Evolutionary conservation across 345 rosid species (phyloP).

Genomic region (Anastatica hierochuntica): DNA sequence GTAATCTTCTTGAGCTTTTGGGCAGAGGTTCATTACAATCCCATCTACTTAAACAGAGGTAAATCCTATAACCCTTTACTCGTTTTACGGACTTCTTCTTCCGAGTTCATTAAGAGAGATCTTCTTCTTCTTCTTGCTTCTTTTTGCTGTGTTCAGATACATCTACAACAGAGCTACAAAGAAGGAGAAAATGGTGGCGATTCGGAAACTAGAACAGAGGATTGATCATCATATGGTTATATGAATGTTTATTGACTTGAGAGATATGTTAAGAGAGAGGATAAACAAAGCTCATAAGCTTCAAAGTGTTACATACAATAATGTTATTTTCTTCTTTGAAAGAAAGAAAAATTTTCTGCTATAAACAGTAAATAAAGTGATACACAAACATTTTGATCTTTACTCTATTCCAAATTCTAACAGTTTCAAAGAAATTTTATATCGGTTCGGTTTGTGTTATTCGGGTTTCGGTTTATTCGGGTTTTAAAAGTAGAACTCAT

Average conservation of each 20-base stretch:
- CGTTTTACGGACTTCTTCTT: neutral
- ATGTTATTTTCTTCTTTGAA: conserved; percentile 20
- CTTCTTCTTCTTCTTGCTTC: neutral
- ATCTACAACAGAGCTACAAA: conserved; percentile 32
- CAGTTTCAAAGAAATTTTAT: too few relatives aligned
- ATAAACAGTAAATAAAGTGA: neutral
- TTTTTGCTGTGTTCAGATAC: conserved; percentile 15
- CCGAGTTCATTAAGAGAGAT: neutral
- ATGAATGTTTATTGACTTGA: conserved; percentile 19
- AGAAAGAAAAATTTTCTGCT: conserved; percentile 1
- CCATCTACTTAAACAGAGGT: conserved; percentile 72
- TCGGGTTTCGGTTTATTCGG: too few relatives aligned
- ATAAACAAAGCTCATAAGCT: conserved; percentile 20
- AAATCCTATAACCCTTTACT: neutral
- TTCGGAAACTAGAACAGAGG: conserved; percentile 39
- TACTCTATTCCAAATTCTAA: too few relatives aligned
- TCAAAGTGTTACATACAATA: conserved; percentile 15
- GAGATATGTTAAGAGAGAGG: conserved; percentile 11
- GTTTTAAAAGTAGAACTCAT: too few relatives aligned
- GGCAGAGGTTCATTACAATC: conserved; percentile 99
- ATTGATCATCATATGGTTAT: conserved; percentile 10
- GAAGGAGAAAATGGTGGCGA: conserved; percentile 76
- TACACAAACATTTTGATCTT: neutral
- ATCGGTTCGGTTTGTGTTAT: too few relatives aligned
- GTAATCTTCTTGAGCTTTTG: conserved; percentile 80